A percentile compares a stretch with the other conserved stretches of the same genome.
Conservation (phyloP, 2,329 filamentous ascomycete genomes). For the Thielaviopsis populi region DNA sequence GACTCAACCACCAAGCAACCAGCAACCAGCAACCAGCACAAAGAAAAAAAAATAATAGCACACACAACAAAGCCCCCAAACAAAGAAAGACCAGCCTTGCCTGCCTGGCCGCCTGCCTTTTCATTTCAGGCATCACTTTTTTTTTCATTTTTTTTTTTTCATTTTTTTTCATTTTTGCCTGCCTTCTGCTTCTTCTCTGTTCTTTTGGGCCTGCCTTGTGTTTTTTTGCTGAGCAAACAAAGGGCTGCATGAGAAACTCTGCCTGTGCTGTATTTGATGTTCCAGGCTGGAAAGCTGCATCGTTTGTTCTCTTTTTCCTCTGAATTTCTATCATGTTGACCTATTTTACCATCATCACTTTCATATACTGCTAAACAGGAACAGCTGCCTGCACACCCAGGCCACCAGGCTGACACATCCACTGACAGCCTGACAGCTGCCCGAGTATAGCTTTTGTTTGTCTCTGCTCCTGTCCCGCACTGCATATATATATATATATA, state of each 20-base stretch:
- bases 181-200: not conserved
- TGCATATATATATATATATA: no score
- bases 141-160: not conserved
- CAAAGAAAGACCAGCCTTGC: not conserved
- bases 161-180: not conserved
- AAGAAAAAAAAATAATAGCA: not conserved
- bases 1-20: slow-evolving; percentile 4
- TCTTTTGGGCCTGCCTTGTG: not conserved
- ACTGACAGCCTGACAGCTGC: not conserved
- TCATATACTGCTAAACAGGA: not conserved
- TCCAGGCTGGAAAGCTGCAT: not conserved
- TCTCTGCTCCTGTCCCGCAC: no score
- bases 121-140: not conserved
- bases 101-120: not conserved
- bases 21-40: not conserved
- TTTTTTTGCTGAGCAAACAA: not conserved
- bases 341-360: not conserved
- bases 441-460: not conserved
- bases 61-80: not conserved
- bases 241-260: not conserved
- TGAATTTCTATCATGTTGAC: slow-evolving; percentile 1
- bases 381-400: not conserved
- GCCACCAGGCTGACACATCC: not conserved
- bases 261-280: not conserved
- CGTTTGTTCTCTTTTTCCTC: not conserved